Evolutionary conservation across 2,329 filamentous ascomycete species (phyloP).

Genomic region (Aspergillus tamarii): DNA sequence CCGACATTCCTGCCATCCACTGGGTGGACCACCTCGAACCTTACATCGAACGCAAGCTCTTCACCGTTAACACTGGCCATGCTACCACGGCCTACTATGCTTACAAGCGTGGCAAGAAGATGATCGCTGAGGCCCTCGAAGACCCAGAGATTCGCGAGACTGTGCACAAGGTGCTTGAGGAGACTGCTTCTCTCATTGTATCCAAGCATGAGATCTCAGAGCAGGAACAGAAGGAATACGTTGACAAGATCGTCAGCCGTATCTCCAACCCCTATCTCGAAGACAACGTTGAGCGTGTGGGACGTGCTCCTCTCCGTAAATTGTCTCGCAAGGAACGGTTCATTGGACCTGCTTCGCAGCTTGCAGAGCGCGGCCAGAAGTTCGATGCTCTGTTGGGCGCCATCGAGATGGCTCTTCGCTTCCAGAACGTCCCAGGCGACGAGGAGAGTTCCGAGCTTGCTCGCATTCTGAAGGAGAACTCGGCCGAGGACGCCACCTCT

Average conservation of each 20-base stretch:
- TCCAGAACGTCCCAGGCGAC: slow-evolving; percentile 91
- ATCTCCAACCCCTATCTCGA: slow-evolving; percentile 93
- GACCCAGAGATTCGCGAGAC: slow-evolving; percentile 78
- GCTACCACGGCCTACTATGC: slow-evolving; percentile 96
- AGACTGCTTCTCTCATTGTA: slow-evolving; percentile 85
- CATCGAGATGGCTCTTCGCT: slow-evolving; percentile 89
- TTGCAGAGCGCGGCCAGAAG: slow-evolving; percentile 77
- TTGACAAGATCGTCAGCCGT: slow-evolving; percentile 86
- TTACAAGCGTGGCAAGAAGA: slow-evolving; percentile 81
- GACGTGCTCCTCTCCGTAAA: slow-evolving; percentile 91
- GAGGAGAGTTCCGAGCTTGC: slow-evolving; percentile 86
- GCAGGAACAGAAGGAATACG: slow-evolving; percentile 80
- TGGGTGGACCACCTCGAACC: slow-evolving; percentile 90
- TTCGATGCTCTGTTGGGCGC: slow-evolving; percentile 76
- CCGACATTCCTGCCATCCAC: slow-evolving; percentile 83
- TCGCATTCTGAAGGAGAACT: slow-evolving; percentile 77
- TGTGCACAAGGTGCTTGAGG: slow-evolving; percentile 77
- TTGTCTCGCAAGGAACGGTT: slow-evolving; percentile 94
- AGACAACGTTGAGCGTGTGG: slow-evolving; percentile 92
- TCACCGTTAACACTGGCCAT: slow-evolving; percentile 98
- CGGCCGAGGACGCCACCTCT: slow-evolving; percentile 73
- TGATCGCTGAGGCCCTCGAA: slow-evolving; percentile 84
- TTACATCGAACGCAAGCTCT: slow-evolving; percentile 99
- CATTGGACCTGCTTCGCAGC: slow-evolving; percentile 84
- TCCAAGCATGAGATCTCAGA: slow-evolving; percentile 79